Evolutionary conservation across 129 eudicot genomes (phyloP), one percentile per base, ranked within the genome.

Genomic region (Heracleum sosnowskyi): DNA sequence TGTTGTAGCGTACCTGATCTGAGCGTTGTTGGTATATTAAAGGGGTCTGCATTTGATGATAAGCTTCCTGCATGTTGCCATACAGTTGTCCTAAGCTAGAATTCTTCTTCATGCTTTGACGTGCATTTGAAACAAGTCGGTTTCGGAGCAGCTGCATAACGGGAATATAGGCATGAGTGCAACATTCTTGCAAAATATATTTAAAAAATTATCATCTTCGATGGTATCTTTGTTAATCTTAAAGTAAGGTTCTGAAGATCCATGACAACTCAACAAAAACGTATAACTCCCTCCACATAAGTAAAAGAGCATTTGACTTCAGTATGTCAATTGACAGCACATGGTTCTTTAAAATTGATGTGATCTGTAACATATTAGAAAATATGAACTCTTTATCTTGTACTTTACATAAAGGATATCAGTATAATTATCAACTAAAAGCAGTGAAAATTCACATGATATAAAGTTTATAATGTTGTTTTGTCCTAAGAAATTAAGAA

Each of bases 61-160:
- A 95, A 4, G 94, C 97, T 82, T 95, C 97, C 83, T 95, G 99
- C 99, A 95, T 95, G 82, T 87, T 95, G 15, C 96, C 96, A 28
- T 95, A 95, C 83, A 95, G 36, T 81, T 95, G 89, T 39, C 91
- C 92, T 81, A 95, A 89, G 84, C 97, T 95, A 51, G 96, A 86
- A 85, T 92, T 95, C 75, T 68, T 90, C 68, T 39, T 46, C 80
- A 95, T 92, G 62, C 96, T 90, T 83, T 87, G 81, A 10, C 96
- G 94, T n/a, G 99, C 99, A 4, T 92, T 77, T 28, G 86, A 84
- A 75, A 95, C 99, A 2, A 95, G 94, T 44, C 95, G 85, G 45
- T 92, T 95, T 41, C 99, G 84, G 16, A 95, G 99, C 81, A 95
- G 85, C 99, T 95, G 91, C 82, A 79, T 29, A 62, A 80, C 76